Percentiles rank a stretch among this genome's conserved stretches.
These are phyloP conservation scores for Wickerhamomyces silvicola DNA, from an alignment of 805 yeast genomes.

Conservation along the genomic window DNA sequence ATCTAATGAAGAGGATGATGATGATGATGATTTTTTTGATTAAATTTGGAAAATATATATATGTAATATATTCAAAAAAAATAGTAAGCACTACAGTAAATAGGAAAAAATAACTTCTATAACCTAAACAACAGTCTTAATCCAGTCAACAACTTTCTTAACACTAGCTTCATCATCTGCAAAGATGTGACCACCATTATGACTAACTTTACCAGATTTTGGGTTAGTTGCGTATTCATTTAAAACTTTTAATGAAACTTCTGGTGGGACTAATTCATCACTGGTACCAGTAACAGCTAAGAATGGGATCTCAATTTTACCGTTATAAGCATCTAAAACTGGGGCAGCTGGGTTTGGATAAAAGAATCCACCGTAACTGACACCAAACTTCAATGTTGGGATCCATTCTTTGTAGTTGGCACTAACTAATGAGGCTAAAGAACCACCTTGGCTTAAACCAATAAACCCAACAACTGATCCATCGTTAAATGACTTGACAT, in stretches of 20 bases:
- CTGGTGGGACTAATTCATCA: neutral
- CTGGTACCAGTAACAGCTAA: constrained; percentile 1
- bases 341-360: constrained; percentile 2
- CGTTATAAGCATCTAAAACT: constrained; percentile 1
- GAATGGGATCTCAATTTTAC: constrained; percentile 7
- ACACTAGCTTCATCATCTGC: constrained; percentile 4
- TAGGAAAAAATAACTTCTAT: too few species aligned
- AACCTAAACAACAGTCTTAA: neutral
- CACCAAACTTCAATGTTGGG: constrained; percentile 7
- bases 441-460: constrained; percentile 10
- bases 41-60: constrained; percentile 12
- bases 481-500: neutral
- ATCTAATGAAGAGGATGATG: constrained; percentile 36
- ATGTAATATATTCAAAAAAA: neutral
- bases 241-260: neutral
- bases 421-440: constrained; percentile 1
- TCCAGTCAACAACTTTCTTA: constrained; percentile 1
- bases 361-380: constrained; percentile 6
- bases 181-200: constrained; percentile 3
- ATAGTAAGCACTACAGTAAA: too few species aligned
- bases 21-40: constrained; percentile 44
- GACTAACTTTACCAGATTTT: neutral
- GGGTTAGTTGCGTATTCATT: neutral
- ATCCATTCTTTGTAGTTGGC: constrained; percentile 1
- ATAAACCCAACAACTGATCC: constrained; percentile 8